Base-by-base conservation (phyloP, 2,329 filamentous ascomycete species). In the Pseudogymnoascus sp. region DNA sequence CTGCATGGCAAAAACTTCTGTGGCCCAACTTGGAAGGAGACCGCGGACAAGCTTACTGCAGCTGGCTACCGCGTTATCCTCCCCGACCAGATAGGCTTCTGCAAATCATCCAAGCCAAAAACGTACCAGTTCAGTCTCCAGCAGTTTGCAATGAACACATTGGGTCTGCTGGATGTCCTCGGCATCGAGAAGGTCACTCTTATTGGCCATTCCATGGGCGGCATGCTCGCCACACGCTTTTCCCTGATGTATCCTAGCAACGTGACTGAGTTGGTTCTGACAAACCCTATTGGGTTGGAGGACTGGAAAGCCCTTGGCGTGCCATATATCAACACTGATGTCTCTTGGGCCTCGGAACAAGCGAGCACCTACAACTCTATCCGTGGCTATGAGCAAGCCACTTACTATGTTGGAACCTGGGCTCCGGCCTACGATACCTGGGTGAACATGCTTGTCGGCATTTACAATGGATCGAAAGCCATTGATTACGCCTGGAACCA, bases 1-100 rank as follows among this genome's bases (percentile, higher is more conserved):
- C 71, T 84, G 15, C 82, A 84, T 68, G 82, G 82, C 67, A 83
- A 82, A 71, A 83, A 83, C 72, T 84, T 84, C 67, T 84, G 82
- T 70, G 78, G 76, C 36, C 74, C 79, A 21, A 84, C 81, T 7
- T 84, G 82, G 82, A 74, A 77, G 62, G 71, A 71, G 15, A 83
- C 80, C 13, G 78, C 79, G n/a, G 66, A 71, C 10, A 70, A 73
- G 10, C 76, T 84, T 62, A 68, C 74, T 3, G 65, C 67, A 2
- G 70, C 69, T 28, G 82, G 81, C 44, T 83, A 81, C 67, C 79
- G 82, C 40, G 79, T 83, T 61, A 77, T 84, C 61, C 73, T 81
- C 2, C 79, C 81, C 0, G 82, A 84, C 66, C 81, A 84, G 66
- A 73, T 84, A 57, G 82, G 82, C 64, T 84, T 82, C 73, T 84